phyloP scores from a whole-genome alignment of 1,284 basidiomycete genomes.

The Mycena citricolor region DNA sequence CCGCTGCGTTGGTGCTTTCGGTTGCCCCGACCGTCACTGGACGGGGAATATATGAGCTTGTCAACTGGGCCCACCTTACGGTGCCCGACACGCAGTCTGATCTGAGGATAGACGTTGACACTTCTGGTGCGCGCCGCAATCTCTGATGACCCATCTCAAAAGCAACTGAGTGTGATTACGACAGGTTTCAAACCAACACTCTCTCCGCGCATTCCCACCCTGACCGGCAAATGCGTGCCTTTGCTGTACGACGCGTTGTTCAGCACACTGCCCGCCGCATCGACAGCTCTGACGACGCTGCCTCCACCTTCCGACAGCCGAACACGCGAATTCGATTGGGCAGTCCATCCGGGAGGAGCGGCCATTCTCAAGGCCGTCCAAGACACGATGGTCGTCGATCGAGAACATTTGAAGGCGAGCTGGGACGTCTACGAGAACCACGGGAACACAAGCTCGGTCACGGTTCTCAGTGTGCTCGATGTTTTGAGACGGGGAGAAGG shows the following conservation, averaged over 20 bases:
- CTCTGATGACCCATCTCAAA: no score
- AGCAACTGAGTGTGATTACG: background rate
- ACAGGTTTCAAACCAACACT: constrained; percentile 9
- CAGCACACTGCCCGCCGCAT: background rate
- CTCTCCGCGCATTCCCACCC: background rate
- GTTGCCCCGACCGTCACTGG: background rate
- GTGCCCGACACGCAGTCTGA: constrained; percentile 6
- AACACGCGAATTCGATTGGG: constrained; percentile 15
- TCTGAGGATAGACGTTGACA: constrained; percentile 7
- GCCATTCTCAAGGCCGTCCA: constrained; percentile 3
- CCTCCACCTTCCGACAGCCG: background rate
- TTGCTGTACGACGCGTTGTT: constrained; percentile 5
- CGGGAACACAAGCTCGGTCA: constrained; percentile 15
- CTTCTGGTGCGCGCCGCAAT: no score
- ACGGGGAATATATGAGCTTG: constrained; percentile 14
- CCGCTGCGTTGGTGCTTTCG: constrained; percentile 10
- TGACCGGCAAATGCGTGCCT: constrained; percentile 5
- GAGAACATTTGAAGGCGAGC: constrained; percentile 6
- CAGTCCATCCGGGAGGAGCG: constrained; percentile 14
- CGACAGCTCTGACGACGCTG: background rate
- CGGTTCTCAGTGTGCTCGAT: constrained; percentile 10
- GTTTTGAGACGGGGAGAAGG: background rate
- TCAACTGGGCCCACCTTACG: constrained; percentile 11
- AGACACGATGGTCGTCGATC: constrained; percentile 5
- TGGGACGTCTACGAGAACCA: constrained; percentile 17